Evolutionary conservation across 495 filamentous ascomycete species (phyloP), one percentile per base, ranked within the genome.

Genomic region (Aspergillus asperescens): DNA sequence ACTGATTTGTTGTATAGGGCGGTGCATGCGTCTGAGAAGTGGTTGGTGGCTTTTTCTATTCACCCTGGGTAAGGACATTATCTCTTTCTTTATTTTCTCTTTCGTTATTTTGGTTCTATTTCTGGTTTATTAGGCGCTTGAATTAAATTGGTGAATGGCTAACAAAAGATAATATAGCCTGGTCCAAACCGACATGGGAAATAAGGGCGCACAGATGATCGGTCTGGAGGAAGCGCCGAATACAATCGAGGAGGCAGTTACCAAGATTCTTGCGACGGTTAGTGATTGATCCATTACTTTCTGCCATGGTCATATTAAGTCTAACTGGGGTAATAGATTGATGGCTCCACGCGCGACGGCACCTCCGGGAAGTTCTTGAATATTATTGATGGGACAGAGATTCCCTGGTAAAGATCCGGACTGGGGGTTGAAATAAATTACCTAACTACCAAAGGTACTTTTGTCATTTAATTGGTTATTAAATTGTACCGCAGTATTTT

Each of bases 61-160:
- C 35, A 50, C 31, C 48, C 48, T 20, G 48, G 48, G 48, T 50
- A 41, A n/a, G n/a, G n/a, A n/a, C n/a, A n/a, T n/a, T n/a, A n/a
- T n/a, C n/a, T 29, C 27, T 29, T 5, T 29, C 27, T 29, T 29
- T 5, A 29, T 29, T 29, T 29, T 10, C 27, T 29, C 27, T 29
- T 29, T n/a, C n/a, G n/a, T n/a, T n/a, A n/a, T n/a, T n/a, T n/a
- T n/a, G n/a, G n/a, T n/a, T n/a, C n/a, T n/a, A n/a, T n/a, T n/a
- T n/a, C n/a, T n/a, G n/a, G n/a, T n/a, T n/a, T n/a, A n/a, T n/a
- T n/a, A n/a, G n/a, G n/a, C n/a, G n/a, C n/a, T n/a, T n/a, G n/a
- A n/a, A n/a, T n/a, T n/a, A n/a, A n/a, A n/a, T n/a, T n/a, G n/a
- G n/a, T n/a, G n/a, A n/a, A 20, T 8, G 19, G 12, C n/a, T 44